phyloP scores from a whole-genome alignment of 768 basidiomycete genomes.

The Lactarius pseudohatsudake region DNA sequence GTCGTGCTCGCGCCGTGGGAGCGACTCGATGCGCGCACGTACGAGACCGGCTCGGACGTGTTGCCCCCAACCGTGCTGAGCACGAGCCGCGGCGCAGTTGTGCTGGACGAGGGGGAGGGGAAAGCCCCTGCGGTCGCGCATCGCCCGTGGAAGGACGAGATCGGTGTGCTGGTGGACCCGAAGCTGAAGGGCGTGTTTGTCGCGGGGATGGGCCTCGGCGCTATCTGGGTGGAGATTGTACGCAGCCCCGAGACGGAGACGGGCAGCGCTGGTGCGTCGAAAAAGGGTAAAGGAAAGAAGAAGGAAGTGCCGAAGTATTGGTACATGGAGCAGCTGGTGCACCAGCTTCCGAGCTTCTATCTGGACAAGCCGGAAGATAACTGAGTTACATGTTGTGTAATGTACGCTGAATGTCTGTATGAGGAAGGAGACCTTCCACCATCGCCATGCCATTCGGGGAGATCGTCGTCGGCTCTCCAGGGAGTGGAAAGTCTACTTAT shows the following conservation, averaged over 20 bases:
- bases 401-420: neutral
- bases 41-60: constrained; percentile 37
- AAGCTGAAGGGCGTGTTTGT: constrained; percentile 37
- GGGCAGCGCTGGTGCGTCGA: constrained; percentile 27
- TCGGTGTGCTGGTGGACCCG: constrained; percentile 57
- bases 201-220: constrained; percentile 60
- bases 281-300: constrained; percentile 29
- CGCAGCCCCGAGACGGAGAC: constrained; percentile 32
- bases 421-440: constrained; percentile 22
- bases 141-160: constrained; percentile 55
- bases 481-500: constrained; percentile 86
- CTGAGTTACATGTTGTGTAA: neutral
- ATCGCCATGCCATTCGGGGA: constrained; percentile 80
- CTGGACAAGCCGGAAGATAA: constrained; percentile 31
- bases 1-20: constrained; percentile 59
- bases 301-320: constrained; percentile 44
- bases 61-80: constrained; percentile 37
- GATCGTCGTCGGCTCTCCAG: constrained; percentile 82
- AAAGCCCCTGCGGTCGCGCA: constrained; percentile 35
- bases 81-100: constrained; percentile 41
- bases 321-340: constrained; percentile 59
- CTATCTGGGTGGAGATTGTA: constrained; percentile 68
- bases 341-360: constrained; percentile 56
- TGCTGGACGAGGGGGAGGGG: constrained; percentile 29
- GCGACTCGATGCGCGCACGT: constrained; percentile 38